phyloP scores from a whole-genome alignment of 331 rosid genomes.

The Prunus yedoensis region DNA sequence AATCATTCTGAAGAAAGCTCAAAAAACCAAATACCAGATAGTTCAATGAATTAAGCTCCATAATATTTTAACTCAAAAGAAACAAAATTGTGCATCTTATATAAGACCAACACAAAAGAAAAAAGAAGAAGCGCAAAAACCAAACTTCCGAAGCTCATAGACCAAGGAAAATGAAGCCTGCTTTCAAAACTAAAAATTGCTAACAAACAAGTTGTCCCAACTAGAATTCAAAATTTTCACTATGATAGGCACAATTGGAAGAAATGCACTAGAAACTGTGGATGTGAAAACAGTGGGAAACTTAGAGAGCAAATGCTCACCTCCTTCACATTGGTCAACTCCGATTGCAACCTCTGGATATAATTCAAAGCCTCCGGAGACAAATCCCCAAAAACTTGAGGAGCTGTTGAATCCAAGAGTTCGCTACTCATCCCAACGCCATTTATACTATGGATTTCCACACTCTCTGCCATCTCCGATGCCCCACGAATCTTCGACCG shows the following conservation, averaged over 20 bases:
- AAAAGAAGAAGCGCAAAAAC: neutral
- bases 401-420: constrained; percentile 39
- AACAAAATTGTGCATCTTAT: neutral
- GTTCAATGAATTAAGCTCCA: neutral
- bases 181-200: constrained; percentile 1
- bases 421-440: constrained; percentile 31
- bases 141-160: neutral
- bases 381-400: constrained; percentile 53
- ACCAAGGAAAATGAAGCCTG: neutral
- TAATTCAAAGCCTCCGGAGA: constrained; percentile 73
- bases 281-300: neutral
- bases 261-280: neutral
- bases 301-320: constrained; percentile 29
- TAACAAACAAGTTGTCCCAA: neutral
- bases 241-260: neutral
- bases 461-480: constrained; percentile 34
- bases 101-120: too few species aligned
- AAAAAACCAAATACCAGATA: neutral
- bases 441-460: constrained; percentile 24
- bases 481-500: constrained; percentile 22
- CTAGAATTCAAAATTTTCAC: neutral
- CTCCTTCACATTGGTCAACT: constrained; percentile 56
- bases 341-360: constrained; percentile 71
- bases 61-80: neutral
- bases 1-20: neutral